Evolutionary conservation across 345 rosid genomes (phyloP).

Genomic region (Populus davidiana): DNA sequence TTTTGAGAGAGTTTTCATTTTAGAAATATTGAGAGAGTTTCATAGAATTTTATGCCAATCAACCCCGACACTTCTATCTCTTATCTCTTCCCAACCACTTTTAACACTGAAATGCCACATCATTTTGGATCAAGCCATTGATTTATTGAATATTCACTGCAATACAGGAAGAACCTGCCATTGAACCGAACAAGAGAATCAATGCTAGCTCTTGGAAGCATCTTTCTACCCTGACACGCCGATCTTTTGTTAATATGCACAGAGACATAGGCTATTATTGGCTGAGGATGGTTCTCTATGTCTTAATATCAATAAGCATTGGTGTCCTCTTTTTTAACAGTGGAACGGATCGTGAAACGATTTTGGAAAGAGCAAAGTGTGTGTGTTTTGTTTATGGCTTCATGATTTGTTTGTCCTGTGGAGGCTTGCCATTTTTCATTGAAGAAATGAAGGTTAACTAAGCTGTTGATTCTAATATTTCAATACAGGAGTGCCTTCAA

Average conservation of each 20-base stretch:
- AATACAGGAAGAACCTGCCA: not conserved
- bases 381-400: slow-evolving; percentile 3
- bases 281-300: slow-evolving; percentile 12
- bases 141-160: too few relatives aligned
- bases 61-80: too few relatives aligned
- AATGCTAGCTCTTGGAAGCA: slow-evolving; percentile 10
- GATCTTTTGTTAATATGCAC: slow-evolving; percentile 11
- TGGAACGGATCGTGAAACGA: not conserved
- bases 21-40: too few relatives aligned
- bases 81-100: too few relatives aligned
- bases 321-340: slow-evolving; percentile 9
- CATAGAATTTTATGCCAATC: too few relatives aligned
- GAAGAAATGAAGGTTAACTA: slow-evolving; percentile 18
- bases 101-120: too few relatives aligned
- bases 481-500: too few relatives aligned
- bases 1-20: too few relatives aligned
- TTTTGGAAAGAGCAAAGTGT: slow-evolving; percentile 4
- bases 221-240: not conserved
- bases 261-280: slow-evolving; percentile 17
- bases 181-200: not conserved
- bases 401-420: slow-evolving; percentile 17
- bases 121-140: too few relatives aligned
- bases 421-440: slow-evolving; percentile 14
- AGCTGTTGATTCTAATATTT: too few relatives aligned
- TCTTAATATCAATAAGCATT: not conserved